A percentile compares a stretch with the other conserved stretches of the same genome.
phyloP scores from a whole-genome alignment of 2,329 filamentous ascomycete genomes.

The Aschersonia sp. region DNA sequence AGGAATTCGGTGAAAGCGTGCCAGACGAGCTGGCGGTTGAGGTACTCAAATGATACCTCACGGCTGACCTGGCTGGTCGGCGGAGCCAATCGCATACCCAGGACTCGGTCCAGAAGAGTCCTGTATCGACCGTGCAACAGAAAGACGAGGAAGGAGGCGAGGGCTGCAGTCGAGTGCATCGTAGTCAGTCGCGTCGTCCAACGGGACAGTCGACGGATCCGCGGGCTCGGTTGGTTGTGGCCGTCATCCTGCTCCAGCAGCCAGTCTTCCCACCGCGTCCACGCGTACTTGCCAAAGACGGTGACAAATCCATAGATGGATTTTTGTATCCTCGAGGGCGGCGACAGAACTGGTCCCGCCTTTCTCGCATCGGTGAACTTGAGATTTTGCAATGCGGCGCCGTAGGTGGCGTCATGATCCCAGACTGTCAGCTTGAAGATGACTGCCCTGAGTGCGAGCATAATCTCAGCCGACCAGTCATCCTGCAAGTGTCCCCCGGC shows the following conservation, averaged over 20 bases:
- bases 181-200: conserved; percentile 57
- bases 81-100: conserved; percentile 74
- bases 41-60: conserved; percentile 93
- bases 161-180: conserved; percentile 65
- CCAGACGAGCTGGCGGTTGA: conserved; percentile 96
- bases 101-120: conserved; percentile 72
- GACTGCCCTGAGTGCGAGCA: conserved; percentile 58
- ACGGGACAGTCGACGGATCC: conserved; percentile 43
- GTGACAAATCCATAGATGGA: conserved; percentile 70
- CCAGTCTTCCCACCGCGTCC: conserved; percentile 86
- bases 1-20: conserved; percentile 99
- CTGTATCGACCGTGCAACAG: conserved; percentile 82
- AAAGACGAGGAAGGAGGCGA: conserved; percentile 80
- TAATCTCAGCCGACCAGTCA: conserved; percentile 78
- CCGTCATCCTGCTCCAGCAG: conserved; percentile 63
- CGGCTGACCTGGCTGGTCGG: conserved; percentile 73
- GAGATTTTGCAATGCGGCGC: conserved; percentile 81
- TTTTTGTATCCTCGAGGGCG: conserved; percentile 75
- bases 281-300: conserved; percentile 76
- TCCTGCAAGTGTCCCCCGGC: conserved; percentile 61
- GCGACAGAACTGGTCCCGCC: conserved; percentile 42
- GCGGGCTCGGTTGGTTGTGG: conserved; percentile 44
- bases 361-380: conserved; percentile 74
- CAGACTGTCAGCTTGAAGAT: conserved; percentile 93
- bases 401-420: conserved; percentile 93